phyloP scores from a whole-genome alignment of 495 filamentous ascomycete species.

The Rostrohypoxylon terebratum region DNA sequence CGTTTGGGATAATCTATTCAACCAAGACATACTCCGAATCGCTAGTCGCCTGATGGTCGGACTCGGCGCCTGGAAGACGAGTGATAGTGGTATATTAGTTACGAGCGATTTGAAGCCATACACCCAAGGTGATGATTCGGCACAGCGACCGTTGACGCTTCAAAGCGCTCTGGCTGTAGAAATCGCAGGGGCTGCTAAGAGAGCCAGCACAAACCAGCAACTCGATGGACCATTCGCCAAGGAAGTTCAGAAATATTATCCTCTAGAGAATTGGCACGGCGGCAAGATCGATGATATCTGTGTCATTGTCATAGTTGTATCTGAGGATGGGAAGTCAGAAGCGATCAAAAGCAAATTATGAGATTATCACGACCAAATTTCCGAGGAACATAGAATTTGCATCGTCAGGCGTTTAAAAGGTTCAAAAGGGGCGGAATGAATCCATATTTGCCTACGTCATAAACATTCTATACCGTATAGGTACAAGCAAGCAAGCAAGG shows the following conservation, averaged over 20 bases:
- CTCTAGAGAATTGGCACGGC: slow-evolving; percentile 82
- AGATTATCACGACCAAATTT: slow-evolving; percentile 13
- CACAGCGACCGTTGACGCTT: slow-evolving; percentile 59
- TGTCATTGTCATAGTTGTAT: slow-evolving; percentile 78
- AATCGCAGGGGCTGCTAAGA: slow-evolving; percentile 83
- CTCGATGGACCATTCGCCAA: slow-evolving; percentile 93
- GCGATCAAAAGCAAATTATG: slow-evolving; percentile 56
- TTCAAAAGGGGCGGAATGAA: slow-evolving; percentile 20
- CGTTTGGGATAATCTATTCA: slow-evolving; percentile 96
- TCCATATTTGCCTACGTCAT: slow-evolving; percentile 11
- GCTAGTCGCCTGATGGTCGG: slow-evolving; percentile 79
- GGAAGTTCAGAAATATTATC: slow-evolving; percentile 88
- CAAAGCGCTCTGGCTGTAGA: slow-evolving; percentile 82
- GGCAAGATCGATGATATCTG: slow-evolving; percentile 95
- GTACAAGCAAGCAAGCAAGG: neutral
- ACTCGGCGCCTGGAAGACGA: slow-evolving; percentile 77
- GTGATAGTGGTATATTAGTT: slow-evolving; percentile 68
- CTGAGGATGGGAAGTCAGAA: slow-evolving; percentile 59
- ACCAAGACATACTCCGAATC: slow-evolving; percentile 84
- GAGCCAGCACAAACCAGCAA: slow-evolving; percentile 79
- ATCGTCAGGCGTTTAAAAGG: slow-evolving; percentile 37
- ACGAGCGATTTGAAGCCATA: slow-evolving; percentile 64
- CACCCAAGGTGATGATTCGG: slow-evolving; percentile 57
- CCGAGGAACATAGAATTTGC: slow-evolving; percentile 27
- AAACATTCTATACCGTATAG: slow-evolving; percentile 20